Conservation (phyloP, 2,329 filamentous ascomycete species). For the Mycosphaerella sp. region DNA sequence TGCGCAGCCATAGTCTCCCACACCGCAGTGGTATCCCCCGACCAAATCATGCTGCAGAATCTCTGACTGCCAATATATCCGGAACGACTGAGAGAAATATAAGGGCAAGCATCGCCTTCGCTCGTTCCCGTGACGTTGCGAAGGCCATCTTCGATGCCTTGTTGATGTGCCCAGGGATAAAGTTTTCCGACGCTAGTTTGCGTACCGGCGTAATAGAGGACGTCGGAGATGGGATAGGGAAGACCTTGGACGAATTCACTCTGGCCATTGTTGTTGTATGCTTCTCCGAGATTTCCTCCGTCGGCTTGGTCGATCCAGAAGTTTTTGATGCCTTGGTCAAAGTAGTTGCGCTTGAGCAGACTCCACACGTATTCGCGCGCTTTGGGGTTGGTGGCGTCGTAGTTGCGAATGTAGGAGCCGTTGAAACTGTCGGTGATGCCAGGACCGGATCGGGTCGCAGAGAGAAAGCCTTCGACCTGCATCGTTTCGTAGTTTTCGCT, state of each 20-base stretch:
- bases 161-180: slow-evolving; percentile 31
- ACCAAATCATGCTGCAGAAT: slow-evolving; percentile 33
- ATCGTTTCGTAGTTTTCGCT: slow-evolving; percentile 29
- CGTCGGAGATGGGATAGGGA: slow-evolving; percentile 29
- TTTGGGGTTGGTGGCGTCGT: slow-evolving; percentile 31
- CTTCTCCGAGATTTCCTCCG: slow-evolving; percentile 35
- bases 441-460: slow-evolving; percentile 27
- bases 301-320: slow-evolving; percentile 35
- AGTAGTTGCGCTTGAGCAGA: slow-evolving; percentile 29
- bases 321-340: slow-evolving; percentile 31
- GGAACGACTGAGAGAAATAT: slow-evolving; percentile 26
- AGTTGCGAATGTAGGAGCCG: slow-evolving; percentile 30
- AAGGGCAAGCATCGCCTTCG: slow-evolving; percentile 26
- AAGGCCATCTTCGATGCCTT: slow-evolving; percentile 29
- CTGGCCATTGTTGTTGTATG: slow-evolving; percentile 36
- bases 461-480: slow-evolving; percentile 25
- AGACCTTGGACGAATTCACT: slow-evolving; percentile 28
- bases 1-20: slow-evolving; percentile 30
- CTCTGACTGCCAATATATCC: slow-evolving; percentile 32
- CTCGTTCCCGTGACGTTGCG: slow-evolving; percentile 27
- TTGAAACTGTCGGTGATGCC: slow-evolving; percentile 31
- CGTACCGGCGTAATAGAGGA: slow-evolving; percentile 30
- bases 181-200: slow-evolving; percentile 28
- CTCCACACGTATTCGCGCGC: slow-evolving; percentile 31
- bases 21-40: slow-evolving; percentile 28